Base-by-base conservation (phyloP, 768 basidiomycete genomes). In the Leucocoprinus leucothites region DNA sequence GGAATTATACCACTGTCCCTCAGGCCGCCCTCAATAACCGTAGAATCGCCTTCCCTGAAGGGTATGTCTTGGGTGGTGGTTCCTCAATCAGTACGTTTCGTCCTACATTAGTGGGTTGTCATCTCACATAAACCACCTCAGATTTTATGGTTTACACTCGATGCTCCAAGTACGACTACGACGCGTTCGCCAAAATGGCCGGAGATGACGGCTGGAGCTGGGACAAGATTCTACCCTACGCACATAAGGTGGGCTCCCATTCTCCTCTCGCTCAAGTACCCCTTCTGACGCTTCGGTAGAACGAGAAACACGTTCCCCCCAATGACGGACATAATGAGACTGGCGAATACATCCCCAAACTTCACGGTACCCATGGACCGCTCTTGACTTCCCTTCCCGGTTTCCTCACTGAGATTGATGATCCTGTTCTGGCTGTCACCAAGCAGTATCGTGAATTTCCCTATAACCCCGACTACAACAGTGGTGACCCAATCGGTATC, bases 151-250 rank as follows among this genome's bases (percentile, higher is more conserved):
- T 47, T 19, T 47, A 47, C 53, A 71, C 70, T 5, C 66, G 68
- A n/a, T 70, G 73, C 2, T 60, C 71, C 0, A 60, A 45, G 3
- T 73, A 74, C 19, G 74, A 77, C 36, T 75, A 63, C 56, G 63
- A 76, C 42, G 68, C 69, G 31, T 65, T 65, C 9, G 73, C 68
- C 1, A 45, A 53, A 13, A 54, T 72, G 14, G 67, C 72, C 11
- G 68, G 67, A 4, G 73, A 77, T 58, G 16, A 54, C 9, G 70
- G 71, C 13, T 76, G 72, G 73, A 64, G 61, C 8, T 77, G 75
- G 75, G 56, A 65, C 19, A 65, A 63, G 13, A 65, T 77, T 40
- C 62, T 64, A 24, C 63, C 67, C 31, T 75, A 71, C 58, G 64
- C 69, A 42, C 52, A 57, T 26, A 68, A 69, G 60, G 73, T 73